Evolutionary conservation across 2,329 filamentous ascomycete species (phyloP).

Genomic region (Seiridium unicorne): DNA sequence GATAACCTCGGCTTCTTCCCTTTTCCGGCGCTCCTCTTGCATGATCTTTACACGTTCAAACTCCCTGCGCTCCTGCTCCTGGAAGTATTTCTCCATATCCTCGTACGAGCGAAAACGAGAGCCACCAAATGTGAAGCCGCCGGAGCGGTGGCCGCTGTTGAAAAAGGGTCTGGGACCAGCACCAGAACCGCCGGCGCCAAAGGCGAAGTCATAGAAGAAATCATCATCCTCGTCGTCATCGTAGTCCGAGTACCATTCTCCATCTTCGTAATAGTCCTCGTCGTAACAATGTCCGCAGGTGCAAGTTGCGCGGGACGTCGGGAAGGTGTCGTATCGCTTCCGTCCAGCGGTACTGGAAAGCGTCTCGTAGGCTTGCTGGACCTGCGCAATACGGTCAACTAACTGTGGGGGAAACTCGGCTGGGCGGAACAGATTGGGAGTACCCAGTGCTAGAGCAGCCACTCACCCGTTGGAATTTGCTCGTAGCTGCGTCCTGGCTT

Average conservation of each 20-base stretch:
- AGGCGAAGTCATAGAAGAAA: constrained; percentile 4
- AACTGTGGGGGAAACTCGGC: neutral
- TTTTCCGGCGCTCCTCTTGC: neutral
- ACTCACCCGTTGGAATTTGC: constrained; percentile 21
- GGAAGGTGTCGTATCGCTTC: constrained; percentile 16
- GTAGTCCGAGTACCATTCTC: constrained; percentile 2
- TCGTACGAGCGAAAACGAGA: neutral
- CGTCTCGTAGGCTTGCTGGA: constrained; percentile 22
- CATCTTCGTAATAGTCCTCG: neutral
- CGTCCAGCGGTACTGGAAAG: constrained; percentile 19
- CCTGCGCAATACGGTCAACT: constrained; percentile 11
- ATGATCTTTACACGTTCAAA: neutral
- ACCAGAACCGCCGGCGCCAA: neutral
- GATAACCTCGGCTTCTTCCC: constrained; percentile 2
- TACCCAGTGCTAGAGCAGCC: neutral
- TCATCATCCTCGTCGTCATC: constrained; percentile 1
- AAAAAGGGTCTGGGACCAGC: neutral
- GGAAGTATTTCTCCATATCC: neutral
- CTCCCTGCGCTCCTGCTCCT: neutral
- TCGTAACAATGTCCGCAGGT: neutral
- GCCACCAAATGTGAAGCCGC: constrained; percentile 1
- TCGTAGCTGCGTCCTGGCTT: constrained; percentile 17
- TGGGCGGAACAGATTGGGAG: neutral
- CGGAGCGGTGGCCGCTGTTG: neutral
- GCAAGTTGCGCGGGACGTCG: neutral